These are phyloP conservation scores for Dipteronia sinensis DNA, from an alignment of 345 rosid genomes.

Conservation along the genomic window DNA sequence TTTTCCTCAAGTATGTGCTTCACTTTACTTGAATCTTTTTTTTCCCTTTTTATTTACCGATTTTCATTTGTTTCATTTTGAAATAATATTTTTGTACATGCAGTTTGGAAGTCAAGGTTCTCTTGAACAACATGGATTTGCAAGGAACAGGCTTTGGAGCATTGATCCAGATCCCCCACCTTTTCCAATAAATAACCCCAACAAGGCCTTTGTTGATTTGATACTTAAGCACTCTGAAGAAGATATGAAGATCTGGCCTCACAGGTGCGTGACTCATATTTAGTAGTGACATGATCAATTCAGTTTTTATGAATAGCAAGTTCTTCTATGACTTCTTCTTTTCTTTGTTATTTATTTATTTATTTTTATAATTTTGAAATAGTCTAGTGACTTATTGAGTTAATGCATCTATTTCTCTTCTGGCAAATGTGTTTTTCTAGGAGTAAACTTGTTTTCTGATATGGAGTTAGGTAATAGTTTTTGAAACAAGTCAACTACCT, in stretches of 20 bases:
- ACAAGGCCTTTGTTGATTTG: slow-evolving; percentile 64
- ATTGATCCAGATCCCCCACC: slow-evolving; percentile 78
- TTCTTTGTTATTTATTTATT: neutral
- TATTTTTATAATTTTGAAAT: neutral
- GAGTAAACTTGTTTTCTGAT: neutral
- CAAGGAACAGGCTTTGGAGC: slow-evolving; percentile 70
- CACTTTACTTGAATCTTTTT: slow-evolving; percentile 2
- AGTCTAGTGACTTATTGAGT: neutral
- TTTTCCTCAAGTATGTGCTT: slow-evolving; percentile 81
- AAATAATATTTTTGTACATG: slow-evolving; percentile 17
- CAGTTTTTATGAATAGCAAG: neutral
- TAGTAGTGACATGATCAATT: neutral
- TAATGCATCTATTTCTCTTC: neutral
- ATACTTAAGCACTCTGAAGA: slow-evolving; percentile 65
- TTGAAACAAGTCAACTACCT: neutral
- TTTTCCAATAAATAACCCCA: slow-evolving; percentile 35
- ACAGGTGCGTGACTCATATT: slow-evolving; percentile 50
- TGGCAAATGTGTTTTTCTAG: neutral
- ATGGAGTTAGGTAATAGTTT: neutral
- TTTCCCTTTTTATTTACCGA: neutral
- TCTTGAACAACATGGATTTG: slow-evolving; percentile 88
- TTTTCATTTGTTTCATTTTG: slow-evolving; percentile 23
- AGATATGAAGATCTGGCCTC: slow-evolving; percentile 82
- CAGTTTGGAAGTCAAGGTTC: slow-evolving; percentile 73
- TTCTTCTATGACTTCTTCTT: neutral